Conservation (phyloP, 495 filamentous ascomycete genomes). For the Penicillium tannophilum region DNA sequence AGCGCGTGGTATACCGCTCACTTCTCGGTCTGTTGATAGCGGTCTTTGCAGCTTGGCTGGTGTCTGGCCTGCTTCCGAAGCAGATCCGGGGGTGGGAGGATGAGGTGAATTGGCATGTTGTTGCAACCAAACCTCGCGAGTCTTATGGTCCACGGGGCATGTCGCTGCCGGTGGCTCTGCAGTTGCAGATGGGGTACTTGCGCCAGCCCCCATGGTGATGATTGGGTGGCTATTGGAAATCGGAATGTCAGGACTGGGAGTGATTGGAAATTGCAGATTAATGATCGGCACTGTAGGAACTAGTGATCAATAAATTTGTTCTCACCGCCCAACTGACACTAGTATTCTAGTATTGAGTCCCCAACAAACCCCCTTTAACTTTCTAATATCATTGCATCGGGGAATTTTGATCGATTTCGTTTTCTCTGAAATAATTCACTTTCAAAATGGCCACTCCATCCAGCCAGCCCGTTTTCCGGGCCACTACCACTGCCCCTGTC, state of each 20-base stretch:
- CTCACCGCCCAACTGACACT: conserved; percentile 34
- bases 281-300: conserved; percentile 19
- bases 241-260: conserved; percentile 7
- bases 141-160: conserved; percentile 88
- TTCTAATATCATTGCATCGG: conserved; percentile 2
- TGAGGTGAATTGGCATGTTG: conserved; percentile 42
- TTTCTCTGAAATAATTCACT: conserved; percentile 1
- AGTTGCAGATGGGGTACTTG: conserved; percentile 42
- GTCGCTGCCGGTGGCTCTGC: conserved; percentile 36
- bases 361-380: not conserved
- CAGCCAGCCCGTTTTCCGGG: conserved; percentile 66
- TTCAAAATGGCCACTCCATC: conserved; percentile 49
- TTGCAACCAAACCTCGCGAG: conserved; percentile 79
- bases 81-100: conserved; percentile 31
- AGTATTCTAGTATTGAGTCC: not conserved
- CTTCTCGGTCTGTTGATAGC: conserved; percentile 64
- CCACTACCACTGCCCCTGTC: conserved; percentile 94
- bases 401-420: conserved; percentile 1
- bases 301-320: conserved; percentile 31
- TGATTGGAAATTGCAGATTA: conserved; percentile 17
- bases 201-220: conserved; percentile 41
- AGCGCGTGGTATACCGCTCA: conserved; percentile 80
- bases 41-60: conserved; percentile 46
- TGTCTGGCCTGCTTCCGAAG: conserved; percentile 30
- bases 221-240: conserved; percentile 7